These are phyloP conservation scores for Berberis vulgaris DNA, from an alignment of 164 flowering plant genomes.

Conservation along the genomic window DNA sequence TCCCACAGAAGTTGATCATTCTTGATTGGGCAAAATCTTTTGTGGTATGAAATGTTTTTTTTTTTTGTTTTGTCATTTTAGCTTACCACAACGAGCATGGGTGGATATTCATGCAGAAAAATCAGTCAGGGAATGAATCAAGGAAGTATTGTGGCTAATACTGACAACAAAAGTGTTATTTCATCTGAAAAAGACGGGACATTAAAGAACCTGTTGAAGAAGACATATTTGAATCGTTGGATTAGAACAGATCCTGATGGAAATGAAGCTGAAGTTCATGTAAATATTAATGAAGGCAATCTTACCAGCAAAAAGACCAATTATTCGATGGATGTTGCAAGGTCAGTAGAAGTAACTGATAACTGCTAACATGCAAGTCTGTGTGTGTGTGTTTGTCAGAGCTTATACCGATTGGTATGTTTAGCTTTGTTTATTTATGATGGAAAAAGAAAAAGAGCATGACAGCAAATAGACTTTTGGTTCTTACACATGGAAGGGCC, in stretches of 20 bases:
- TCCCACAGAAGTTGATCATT: too few relatives aligned
- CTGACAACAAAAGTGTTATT: constrained; percentile 25
- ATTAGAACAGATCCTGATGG: constrained; percentile 29
- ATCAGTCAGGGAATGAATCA: constrained; percentile 23
- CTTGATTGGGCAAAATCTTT: too few relatives aligned
- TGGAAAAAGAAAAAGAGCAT: too few relatives aligned
- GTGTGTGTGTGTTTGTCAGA: background rate
- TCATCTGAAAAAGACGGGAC: constrained; percentile 54
- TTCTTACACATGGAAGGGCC: too few relatives aligned
- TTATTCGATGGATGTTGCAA: constrained; percentile 56
- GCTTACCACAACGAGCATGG: background rate
- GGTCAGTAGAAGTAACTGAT: constrained; percentile 30
- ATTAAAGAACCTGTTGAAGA: constrained; percentile 63
- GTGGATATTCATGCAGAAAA: constrained; percentile 38
- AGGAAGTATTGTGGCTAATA: constrained; percentile 21
- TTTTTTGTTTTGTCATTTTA: background rate
- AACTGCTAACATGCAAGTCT: background rate
- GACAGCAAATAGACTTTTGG: too few relatives aligned
- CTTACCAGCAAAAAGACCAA: constrained; percentile 22
- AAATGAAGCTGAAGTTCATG: constrained; percentile 25
- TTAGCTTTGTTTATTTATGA: too few relatives aligned
- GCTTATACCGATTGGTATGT: too few relatives aligned
- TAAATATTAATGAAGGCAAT: constrained; percentile 23
- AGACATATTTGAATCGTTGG: constrained; percentile 63
- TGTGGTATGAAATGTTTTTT: too few relatives aligned